A percentile compares a stretch with the other conserved stretches of the same genome.
These are phyloP conservation scores for Termitomyces bulborhizus DNA, from an alignment of 768 basidiomycete genomes.

Conservation along the genomic window DNA sequence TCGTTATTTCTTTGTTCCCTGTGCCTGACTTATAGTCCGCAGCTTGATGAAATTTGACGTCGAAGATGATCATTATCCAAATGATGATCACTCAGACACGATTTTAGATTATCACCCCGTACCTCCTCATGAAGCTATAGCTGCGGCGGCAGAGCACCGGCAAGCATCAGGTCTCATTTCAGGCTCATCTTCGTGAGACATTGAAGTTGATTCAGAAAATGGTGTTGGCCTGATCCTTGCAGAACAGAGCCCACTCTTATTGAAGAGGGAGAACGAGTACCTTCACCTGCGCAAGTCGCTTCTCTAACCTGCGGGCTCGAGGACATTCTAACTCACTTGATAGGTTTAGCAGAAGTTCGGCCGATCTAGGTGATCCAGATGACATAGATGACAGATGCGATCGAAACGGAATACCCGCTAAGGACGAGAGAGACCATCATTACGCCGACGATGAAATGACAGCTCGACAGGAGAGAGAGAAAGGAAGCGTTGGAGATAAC, in stretches of 20 bases:
- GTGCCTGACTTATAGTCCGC: background rate
- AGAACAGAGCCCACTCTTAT: background rate
- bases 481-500: background rate
- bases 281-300: background rate
- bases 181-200: background rate
- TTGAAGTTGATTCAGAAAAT: background rate
- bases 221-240: background rate
- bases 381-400: background rate
- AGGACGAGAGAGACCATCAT: background rate
- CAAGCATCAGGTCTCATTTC: background rate
- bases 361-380: background rate
- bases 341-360: background rate
- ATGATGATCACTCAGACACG: background rate
- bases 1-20: background rate
- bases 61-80: background rate
- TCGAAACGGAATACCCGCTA: background rate
- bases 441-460: background rate
- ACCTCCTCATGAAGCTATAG: background rate
- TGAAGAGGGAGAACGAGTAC: background rate
- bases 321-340: background rate
- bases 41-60: background rate
- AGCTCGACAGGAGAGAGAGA: background rate
- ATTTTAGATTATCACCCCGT: background rate
- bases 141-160: slow-evolving; percentile 1
- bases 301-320: background rate